These are phyloP conservation scores for Hygrophoropsis aurantiaca DNA, from an alignment of 768 basidiomycete species.

Conservation along the genomic window DNA sequence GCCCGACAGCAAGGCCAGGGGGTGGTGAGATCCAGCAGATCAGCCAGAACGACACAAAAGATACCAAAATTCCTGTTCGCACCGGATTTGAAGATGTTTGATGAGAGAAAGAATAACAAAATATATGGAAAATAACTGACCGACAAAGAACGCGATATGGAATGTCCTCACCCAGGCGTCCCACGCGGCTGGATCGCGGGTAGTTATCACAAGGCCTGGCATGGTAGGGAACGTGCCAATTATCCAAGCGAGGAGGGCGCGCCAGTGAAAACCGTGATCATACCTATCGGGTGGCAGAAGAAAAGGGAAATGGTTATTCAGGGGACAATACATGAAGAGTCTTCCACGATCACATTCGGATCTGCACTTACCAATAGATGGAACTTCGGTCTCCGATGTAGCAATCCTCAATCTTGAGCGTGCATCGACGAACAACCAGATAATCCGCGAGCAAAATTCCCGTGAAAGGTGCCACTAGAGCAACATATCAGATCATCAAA, in stretches of 20 bases:
- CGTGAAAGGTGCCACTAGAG: slow-evolving; percentile 7
- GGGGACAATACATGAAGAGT: too few species aligned
- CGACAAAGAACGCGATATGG: slow-evolving; percentile 17
- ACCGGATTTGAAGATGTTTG: not conserved
- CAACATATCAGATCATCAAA: not conserved
- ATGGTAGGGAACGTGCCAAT: slow-evolving; percentile 10
- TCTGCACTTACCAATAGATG: slow-evolving; percentile 8
- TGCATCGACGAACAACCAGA: slow-evolving; percentile 4
- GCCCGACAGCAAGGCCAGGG: slow-evolving; percentile 10
- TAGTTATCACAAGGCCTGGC: slow-evolving; percentile 18
- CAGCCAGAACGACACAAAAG: slow-evolving; percentile 13
- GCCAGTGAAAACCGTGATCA: slow-evolving; percentile 8
- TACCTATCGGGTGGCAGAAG: slow-evolving; percentile 8
- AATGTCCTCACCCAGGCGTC: slow-evolving; percentile 16
- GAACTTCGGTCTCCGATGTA: slow-evolving; percentile 7
- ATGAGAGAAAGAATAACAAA: not conserved
- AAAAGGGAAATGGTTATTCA: not conserved
- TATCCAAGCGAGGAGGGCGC: slow-evolving; percentile 11
- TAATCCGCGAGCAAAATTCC: slow-evolving; percentile 12
- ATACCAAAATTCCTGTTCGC: slow-evolving; percentile 8
- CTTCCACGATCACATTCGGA: too few species aligned
- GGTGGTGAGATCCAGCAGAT: slow-evolving; percentile 13
- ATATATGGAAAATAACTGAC: not conserved
- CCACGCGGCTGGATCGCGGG: slow-evolving; percentile 10
- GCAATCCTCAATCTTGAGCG: slow-evolving; percentile 6